phyloP scores from a whole-genome alignment of 176 grass and related monocot genomes.

The Oryza coarctata region DNA sequence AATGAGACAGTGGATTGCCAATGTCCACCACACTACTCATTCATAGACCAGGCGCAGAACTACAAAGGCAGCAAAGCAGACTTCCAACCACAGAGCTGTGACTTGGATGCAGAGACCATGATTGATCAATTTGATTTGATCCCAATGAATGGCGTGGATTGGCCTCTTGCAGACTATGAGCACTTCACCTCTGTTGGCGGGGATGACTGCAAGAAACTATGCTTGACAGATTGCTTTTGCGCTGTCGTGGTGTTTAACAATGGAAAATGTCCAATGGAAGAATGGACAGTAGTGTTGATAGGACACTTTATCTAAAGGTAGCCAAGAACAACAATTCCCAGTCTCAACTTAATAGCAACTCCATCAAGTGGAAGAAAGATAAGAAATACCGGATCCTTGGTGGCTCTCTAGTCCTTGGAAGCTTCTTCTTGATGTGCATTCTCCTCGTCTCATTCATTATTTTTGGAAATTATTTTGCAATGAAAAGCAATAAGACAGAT shows the following conservation, averaged over 20 bases:
- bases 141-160: conserved; percentile 18
- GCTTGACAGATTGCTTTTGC: conserved; percentile 45
- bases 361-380: not conserved
- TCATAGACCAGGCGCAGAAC: conserved; percentile 20
- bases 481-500: not conserved
- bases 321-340: conserved; percentile 9
- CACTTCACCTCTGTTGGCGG: not conserved
- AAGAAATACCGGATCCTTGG: conserved; percentile 10
- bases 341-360: not conserved
- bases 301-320: conserved; percentile 33
- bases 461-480: not conserved
- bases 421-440: conserved; percentile 13
- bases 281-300: not conserved
- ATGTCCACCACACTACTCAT: conserved; percentile 43
- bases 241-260: not conserved
- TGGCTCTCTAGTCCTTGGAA: conserved; percentile 18
- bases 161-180: conserved; percentile 29
- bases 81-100: conserved; percentile 10
- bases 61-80: conserved; percentile 42
- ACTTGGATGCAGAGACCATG: not conserved
- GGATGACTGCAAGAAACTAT: not conserved
- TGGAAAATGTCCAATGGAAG: conserved; percentile 18
- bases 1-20: conserved; percentile 26
- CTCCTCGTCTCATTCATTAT: not conserved
- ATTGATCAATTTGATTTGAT: not conserved